Evolutionary conservation across 2,329 filamentous ascomycete species (phyloP), one percentile per base, ranked within the genome.

Genomic region (Claviceps sp.): DNA sequence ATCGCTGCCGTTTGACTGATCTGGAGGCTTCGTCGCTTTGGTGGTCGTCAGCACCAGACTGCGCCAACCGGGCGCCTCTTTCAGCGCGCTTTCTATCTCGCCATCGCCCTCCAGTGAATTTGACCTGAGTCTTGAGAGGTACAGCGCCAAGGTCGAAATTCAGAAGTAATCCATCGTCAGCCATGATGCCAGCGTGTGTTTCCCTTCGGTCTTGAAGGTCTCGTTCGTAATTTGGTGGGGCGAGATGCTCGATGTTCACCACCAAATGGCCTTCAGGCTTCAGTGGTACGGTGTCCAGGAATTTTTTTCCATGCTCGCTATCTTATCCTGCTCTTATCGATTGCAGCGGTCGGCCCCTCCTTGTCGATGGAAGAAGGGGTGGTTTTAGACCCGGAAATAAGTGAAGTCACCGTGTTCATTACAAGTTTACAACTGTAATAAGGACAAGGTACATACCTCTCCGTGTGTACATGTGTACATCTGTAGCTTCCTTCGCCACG

Each of bases 91-190:
- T 77, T 56, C 93, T 80, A 65, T 95, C 90, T 64, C 87, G 85
- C 93, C 93, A 98, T 60, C 81, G 80, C n/a, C 93, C 93, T 59
- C 93, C 93, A 65, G 86, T 93, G 68, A 94, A 87, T 59, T 76
- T 81, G 55, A 78, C 72, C 51, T 78, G 71, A 5, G 77, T 73
- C 55, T 82, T 76, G 51, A 87, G 65, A 13, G 85, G 77, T 17
- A 73, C 77, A 55, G 87, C 82, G 30, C 80, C 78, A 53, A 95
- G 73, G 60, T 89, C 83, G 65, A 97, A 96, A 62, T 97, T 97
- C 64, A 97, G 74, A 53, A 96, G 78, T 81, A 98, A 86, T 59
- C 89, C 89, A 82, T 95, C 87, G 73, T 97, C 90, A 50, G 87
- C 87, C 90, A 97, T 96, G 55, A 45, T 56, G 41, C 17, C 8